phyloP scores from a whole-genome alignment of 2,329 filamentous ascomycete genomes.

The Scopulariopsis brevicaulis region DNA sequence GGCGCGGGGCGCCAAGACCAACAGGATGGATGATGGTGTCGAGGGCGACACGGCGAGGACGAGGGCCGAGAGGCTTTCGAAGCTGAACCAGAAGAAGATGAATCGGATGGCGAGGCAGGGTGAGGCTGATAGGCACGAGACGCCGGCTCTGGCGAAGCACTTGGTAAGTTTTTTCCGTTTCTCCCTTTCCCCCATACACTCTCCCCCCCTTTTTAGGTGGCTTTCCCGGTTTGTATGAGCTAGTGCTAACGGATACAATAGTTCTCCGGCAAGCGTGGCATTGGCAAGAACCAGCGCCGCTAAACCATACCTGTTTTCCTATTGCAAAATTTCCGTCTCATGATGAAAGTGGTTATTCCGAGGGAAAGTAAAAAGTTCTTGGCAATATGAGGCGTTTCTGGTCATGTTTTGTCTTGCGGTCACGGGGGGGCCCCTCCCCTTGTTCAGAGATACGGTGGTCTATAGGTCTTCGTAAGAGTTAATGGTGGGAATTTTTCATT shows the following conservation, averaged over 20 bases:
- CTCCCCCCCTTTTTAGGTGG: neutral
- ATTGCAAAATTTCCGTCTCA: neutral
- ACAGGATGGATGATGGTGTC: constrained; percentile 70
- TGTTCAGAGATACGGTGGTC: too few relatives aligned
- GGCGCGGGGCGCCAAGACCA: constrained; percentile 36
- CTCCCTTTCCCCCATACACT: neutral
- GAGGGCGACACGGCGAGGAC: constrained; percentile 51
- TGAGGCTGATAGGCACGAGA: constrained; percentile 87
- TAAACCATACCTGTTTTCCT: constrained; percentile 23
- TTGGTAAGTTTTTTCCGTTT: constrained; percentile 52
- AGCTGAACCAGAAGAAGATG: constrained; percentile 95
- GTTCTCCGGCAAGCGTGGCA: constrained; percentile 84
- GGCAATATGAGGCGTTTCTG: too few relatives aligned
- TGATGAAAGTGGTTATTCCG: neutral
- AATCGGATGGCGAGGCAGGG: constrained; percentile 95
- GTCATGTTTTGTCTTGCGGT: too few relatives aligned
- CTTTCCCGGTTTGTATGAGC: neutral
- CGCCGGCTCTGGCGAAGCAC: constrained; percentile 76
- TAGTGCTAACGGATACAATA: constrained; percentile 26
- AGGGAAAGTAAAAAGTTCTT: too few relatives aligned
- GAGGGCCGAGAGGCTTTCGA: constrained; percentile 78
- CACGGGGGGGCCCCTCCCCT: too few relatives aligned
- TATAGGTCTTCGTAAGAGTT: too few relatives aligned
- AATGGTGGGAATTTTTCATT: too few relatives aligned
- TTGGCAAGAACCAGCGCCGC: constrained; percentile 74